A percentile compares a stretch with the other conserved stretches of the same genome.
These are phyloP conservation scores for Pseudofabraea citricarpa DNA, from an alignment of 2,329 filamentous ascomycete species.

Conservation along the genomic window DNA sequence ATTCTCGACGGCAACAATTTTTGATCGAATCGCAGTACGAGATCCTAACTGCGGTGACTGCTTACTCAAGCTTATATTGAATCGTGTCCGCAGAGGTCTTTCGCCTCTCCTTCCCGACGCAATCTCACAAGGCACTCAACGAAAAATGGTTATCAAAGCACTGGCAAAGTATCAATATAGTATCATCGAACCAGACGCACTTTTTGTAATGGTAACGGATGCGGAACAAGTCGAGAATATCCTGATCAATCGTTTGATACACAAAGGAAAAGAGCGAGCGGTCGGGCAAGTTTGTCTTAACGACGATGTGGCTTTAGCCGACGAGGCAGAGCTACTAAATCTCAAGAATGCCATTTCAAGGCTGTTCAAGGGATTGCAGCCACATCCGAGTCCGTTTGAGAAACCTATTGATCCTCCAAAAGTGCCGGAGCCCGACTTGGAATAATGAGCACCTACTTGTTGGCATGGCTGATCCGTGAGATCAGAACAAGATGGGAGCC, in stretches of 20 bases:
- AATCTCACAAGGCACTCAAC: conserved; percentile 25
- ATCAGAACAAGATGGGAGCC: no score
- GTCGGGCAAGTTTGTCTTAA: conserved; percentile 36
- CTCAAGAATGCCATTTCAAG: neutral
- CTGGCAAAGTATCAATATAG: conserved; percentile 37
- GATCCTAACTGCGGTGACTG: conserved; percentile 37
- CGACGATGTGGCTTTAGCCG: conserved; percentile 36
- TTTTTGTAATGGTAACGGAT: conserved; percentile 38
- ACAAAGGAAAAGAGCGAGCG: conserved; percentile 25
- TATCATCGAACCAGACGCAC: conserved; percentile 34
- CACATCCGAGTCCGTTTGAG: neutral
- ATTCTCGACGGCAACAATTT: conserved; percentile 34
- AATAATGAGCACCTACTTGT: no score
- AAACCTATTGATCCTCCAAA: neutral
- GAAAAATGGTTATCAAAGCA: conserved; percentile 31
- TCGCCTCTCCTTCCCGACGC: conserved; percentile 32
- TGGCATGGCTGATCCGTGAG: no score
- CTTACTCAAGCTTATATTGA: conserved; percentile 35
- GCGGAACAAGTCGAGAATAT: conserved; percentile 35
- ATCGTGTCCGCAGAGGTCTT: conserved; percentile 30
- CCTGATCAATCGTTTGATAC: conserved; percentile 31
- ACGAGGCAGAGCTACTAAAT: conserved; percentile 26
- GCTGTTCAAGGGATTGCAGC: neutral
- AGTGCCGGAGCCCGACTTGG: no score
- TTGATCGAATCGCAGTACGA: conserved; percentile 32